phyloP scores from a whole-genome alignment of 805 yeast genomes.

The Candida railenensis region DNA sequence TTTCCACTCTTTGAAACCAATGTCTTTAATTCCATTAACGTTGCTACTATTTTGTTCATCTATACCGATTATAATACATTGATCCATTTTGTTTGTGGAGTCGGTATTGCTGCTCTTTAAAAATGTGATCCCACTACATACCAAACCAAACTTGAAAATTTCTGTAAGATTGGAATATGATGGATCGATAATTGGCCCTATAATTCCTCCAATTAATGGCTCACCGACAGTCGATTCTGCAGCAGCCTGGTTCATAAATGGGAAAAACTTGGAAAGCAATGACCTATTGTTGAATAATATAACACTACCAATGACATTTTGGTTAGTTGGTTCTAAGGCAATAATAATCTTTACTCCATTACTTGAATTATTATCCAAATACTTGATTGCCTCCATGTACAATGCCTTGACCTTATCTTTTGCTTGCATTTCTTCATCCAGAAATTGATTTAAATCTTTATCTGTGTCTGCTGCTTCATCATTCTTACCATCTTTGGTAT shows the following conservation, averaged over 20 bases:
- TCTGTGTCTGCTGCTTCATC: not conserved
- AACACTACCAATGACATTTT: constrained; percentile 52
- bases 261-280: constrained; percentile 46
- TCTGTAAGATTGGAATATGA: constrained; percentile 51
- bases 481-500: not conserved
- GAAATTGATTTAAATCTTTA: not conserved
- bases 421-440: constrained; percentile 14
- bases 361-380: constrained; percentile 23
- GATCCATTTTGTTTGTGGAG: constrained; percentile 20
- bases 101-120: constrained; percentile 35
- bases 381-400: constrained; percentile 37
- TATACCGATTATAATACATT: constrained; percentile 38
- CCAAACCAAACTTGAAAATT: constrained; percentile 54
- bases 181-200: constrained; percentile 55
- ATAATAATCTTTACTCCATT: constrained; percentile 46
- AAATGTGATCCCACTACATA: constrained; percentile 54
- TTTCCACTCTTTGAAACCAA: constrained; percentile 43
- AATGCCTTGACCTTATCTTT: constrained; percentile 21
- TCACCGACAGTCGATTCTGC: not conserved
- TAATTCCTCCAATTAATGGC: constrained; percentile 45
- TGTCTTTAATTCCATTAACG: constrained; percentile 35
- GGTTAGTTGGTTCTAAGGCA: constrained; percentile 53
- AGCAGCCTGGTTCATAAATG: constrained; percentile 35
- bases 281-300: constrained; percentile 48
- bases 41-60: constrained; percentile 30